Base-by-base conservation (phyloP, 2,329 filamentous ascomycete species). In the Xylaria sp. region DNA sequence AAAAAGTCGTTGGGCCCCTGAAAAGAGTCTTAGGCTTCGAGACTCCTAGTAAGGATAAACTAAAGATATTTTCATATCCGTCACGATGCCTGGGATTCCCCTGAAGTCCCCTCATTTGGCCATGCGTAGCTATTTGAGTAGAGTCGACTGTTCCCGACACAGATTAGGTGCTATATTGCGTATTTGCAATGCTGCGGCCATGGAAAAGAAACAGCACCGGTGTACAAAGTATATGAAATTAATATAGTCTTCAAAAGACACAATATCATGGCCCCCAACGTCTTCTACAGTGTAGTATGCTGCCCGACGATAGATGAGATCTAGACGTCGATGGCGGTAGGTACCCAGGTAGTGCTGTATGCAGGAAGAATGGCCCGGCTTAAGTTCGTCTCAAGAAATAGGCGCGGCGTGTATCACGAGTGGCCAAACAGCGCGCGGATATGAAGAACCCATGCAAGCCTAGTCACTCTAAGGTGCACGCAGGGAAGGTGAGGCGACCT, bases 391-490 rank as follows among this genome's bases (percentile, higher is more conserved):
- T 44, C 61, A 48, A 50, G 56, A 65, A 56, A 56, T 63, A 66
- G 60, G 52, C 60, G 63, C 61, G 41, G 48, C 43, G 42, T 52
- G 50, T 50, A 48, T 56, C 22, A 13, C 62, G 40, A 66, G 52
- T 64, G 65, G 65, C 44, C 51, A 44, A 50, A 56, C 26, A 39
- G 46, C 39, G 54, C 49, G 63, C 52, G 57, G 54, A 53, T 50
- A 48, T 48, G 41, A 61, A 54, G 57, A 46, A 47, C 40, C 54
- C 45, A 66, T 67, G 65, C 64, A 63, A 54, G 62, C 65, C 65
- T 66, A 64, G 62, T 66, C 65, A 67, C 66, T 62, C 50, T 46
- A 46, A 50, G 53, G 49, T 57, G 47, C 52, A 34, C 29, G 39
- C 41, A 57, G 42, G 52, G 38, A 58, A 56, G 57, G 57, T 63